Conservation (phyloP, 495 filamentous ascomycete genomes). For the Aspergillus asperescens region DNA sequence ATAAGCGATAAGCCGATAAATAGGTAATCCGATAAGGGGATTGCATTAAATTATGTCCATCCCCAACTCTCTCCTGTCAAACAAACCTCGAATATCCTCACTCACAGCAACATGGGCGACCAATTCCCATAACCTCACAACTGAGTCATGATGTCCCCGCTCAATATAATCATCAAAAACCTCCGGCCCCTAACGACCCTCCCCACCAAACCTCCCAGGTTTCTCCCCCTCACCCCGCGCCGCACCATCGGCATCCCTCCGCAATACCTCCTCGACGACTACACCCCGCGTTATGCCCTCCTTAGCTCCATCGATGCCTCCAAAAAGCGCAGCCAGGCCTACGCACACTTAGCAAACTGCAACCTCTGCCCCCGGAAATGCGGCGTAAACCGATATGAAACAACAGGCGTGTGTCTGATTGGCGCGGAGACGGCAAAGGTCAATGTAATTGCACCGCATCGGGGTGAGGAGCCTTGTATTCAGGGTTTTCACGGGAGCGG, state of each 20-base stretch:
- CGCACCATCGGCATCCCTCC: conserved; percentile 63
- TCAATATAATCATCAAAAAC: background rate
- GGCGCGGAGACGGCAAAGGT: conserved; percentile 65
- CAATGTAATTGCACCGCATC: conserved; percentile 65
- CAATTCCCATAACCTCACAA: background rate
- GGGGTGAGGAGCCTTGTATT: conserved; percentile 61
- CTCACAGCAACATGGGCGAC: background rate
- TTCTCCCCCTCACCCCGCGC: conserved; percentile 16
- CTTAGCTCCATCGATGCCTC: conserved; percentile 54
- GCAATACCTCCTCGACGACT: conserved; percentile 68
- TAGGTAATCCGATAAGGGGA: too few species aligned
- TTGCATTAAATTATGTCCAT: too few species aligned
- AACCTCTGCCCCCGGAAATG: conserved; percentile 72
- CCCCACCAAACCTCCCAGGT: background rate
- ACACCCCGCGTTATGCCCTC: conserved; percentile 60
- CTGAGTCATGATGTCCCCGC: background rate
- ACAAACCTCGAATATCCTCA: too few species aligned
- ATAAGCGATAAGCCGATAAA: conserved; percentile 17
- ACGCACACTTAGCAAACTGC: conserved; percentile 64
- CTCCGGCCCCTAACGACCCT: background rate
- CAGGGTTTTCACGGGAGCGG: conserved; percentile 71
- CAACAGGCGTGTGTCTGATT: conserved; percentile 67
- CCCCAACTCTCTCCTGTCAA: too few species aligned
- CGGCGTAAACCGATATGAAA: conserved; percentile 67
- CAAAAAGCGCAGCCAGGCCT: conserved; percentile 60